Base-by-base conservation (phyloP, 169 alveolate genomes). In the Eimeria falciformis region DNA sequence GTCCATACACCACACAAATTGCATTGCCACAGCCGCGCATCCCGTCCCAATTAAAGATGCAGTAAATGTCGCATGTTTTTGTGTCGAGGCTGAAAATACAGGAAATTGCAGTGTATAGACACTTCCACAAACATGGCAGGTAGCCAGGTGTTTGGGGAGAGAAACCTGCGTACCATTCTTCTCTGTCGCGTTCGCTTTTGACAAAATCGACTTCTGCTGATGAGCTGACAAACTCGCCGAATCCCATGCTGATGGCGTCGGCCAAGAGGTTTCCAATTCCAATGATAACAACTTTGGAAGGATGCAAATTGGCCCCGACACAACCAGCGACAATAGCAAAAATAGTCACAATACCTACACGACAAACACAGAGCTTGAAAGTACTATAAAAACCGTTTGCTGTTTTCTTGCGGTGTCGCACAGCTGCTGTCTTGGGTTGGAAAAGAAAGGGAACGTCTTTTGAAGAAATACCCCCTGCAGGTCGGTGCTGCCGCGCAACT, bases 301-400 rank as follows among this genome's bases (percentile, higher is more conserved):
- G 97, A 55, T 97, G 94, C 69, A 97, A 92, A 33, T 96, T 93
- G 29, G 98, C 99, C 25, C 98, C 99, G 33, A 96, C 98, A 77
- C 98, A 96, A 9, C 98, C 99, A 23, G 98, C 96, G 43, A 97
- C 98, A 12, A 97, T 95, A 2, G 98, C 97, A 92, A 97, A 97
- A 69, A 97, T 97, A 17, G 98, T 97, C 37, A 97, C 96, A 43
- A 97, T 97, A 47, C 99, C 97, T 95, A 56, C 21, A 75, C 40
- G 29, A 17, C 46, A 0, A 7, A 18, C 40, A 40, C 14, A 45
- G 33, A 21, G 9, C 7, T 29, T 45, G 25, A 18, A 75, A 40
- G 65, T 29, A n/a, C 11, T 43, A 0, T 7, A 46, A 77, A 43
- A 5, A 21, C 21, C 17, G 55, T n/a, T 55, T 33, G 40, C 2